Evolutionary conservation across 73 alveolate genomes (phyloP).

Genomic region (Halteria grandinella): DNA sequence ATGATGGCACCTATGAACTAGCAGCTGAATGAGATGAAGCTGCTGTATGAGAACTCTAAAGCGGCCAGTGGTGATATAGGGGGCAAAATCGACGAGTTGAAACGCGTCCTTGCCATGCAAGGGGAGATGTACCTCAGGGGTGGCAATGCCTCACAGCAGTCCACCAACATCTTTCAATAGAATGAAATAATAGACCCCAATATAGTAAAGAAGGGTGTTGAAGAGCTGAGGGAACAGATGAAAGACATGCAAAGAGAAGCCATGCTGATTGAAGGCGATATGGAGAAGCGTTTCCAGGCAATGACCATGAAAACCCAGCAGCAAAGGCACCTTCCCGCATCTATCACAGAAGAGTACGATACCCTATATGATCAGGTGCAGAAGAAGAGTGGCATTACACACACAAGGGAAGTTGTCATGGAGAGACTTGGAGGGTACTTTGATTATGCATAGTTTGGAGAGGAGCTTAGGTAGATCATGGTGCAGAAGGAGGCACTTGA

Average conservation of each 20-base stretch:
- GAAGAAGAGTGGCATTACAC: background rate
- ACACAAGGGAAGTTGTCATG: slow-evolving; percentile 56
- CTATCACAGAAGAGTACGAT: slow-evolving; percentile 56
- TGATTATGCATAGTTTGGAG: slow-evolving; percentile 41
- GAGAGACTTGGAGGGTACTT: slow-evolving; percentile 64
- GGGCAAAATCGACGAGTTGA: slow-evolving; percentile 58
- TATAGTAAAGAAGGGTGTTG: slow-evolving; percentile 8
- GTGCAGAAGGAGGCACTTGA: slow-evolving; percentile 28
- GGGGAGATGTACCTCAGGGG: too few relatives aligned
- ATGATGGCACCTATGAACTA: slow-evolving; percentile 68
- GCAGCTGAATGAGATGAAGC: slow-evolving; percentile 58
- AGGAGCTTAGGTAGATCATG: slow-evolving; percentile 38
- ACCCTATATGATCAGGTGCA: background rate
- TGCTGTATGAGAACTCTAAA: slow-evolving; percentile 63
- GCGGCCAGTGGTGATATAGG: slow-evolving; percentile 57
- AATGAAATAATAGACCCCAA: slow-evolving; percentile 22
- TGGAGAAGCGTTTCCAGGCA: slow-evolving; percentile 10
- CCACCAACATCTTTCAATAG: too few relatives aligned
- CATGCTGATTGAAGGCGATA: slow-evolving; percentile 43
- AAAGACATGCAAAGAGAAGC: slow-evolving; percentile 45
- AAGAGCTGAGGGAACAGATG: slow-evolving; percentile 39
- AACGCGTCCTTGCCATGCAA: slow-evolving; percentile 31
- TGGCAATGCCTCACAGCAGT: too few relatives aligned
- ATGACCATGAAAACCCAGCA: slow-evolving; percentile 8
- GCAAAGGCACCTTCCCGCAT: slow-evolving; percentile 36